Evolutionary conservation across 148 eudicot genomes (phyloP).

Genomic region (Rhododendron ovatum): DNA sequence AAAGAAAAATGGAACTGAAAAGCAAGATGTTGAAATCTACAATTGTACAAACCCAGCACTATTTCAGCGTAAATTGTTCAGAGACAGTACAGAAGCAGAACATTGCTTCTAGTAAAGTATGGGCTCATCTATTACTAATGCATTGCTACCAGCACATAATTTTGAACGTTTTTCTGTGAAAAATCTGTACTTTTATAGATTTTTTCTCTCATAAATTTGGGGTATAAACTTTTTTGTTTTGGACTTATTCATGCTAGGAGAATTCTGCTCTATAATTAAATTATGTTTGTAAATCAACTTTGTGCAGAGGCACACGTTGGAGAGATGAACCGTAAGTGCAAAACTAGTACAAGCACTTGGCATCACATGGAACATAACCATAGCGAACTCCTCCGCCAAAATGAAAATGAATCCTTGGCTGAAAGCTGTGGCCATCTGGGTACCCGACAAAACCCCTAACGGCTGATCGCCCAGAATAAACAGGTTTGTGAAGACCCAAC

Average conservation of each 20-base stretch:
- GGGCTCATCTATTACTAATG: no score
- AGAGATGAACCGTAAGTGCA: slow-evolving; percentile 30
- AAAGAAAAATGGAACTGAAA: no score
- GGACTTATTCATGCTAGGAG: no score
- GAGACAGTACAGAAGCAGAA: no score
- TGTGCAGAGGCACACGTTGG: slow-evolving; percentile 17
- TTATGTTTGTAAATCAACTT: neutral
- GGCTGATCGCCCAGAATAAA: slow-evolving; percentile 25
- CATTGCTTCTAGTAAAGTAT: no score
- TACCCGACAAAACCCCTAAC: slow-evolving; percentile 43
- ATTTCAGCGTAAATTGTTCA: no score
- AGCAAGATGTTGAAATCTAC: no score
- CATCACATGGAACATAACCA: slow-evolving; percentile 42
- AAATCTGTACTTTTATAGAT: no score
- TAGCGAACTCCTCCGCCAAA: slow-evolving; percentile 36
- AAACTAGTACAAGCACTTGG: slow-evolving; percentile 40
- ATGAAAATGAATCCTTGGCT: slow-evolving; percentile 18
- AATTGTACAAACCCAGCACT: no score
- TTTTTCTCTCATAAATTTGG: neutral
- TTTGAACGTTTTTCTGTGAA: no score
- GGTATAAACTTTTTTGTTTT: neutral
- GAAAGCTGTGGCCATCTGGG: slow-evolving; percentile 30
- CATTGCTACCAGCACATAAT: no score
- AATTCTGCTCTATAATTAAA: no score
- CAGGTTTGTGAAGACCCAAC: slow-evolving; percentile 34